Percentiles rank a stretch among this genome's conserved stretches.
Conservation (phyloP, 352 stramenopile genomes). For the Aphanomyces euteiches region DNA sequence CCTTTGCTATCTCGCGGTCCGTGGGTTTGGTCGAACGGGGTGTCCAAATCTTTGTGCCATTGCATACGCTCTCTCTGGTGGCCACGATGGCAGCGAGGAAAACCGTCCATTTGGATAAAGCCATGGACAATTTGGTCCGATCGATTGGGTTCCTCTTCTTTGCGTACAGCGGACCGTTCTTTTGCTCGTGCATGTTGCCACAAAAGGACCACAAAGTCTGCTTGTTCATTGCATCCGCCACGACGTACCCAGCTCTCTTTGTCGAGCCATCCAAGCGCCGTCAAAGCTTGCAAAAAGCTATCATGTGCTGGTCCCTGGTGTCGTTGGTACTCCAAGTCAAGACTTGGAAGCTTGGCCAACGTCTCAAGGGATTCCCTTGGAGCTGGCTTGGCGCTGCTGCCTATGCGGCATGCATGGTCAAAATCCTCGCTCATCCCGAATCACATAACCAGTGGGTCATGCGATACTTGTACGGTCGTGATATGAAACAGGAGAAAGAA, state of each 20-base stretch:
- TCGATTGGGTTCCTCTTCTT: constrained; percentile 41
- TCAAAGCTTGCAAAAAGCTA: constrained; percentile 51
- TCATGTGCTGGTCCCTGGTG: constrained; percentile 28
- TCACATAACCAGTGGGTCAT: constrained; percentile 46
- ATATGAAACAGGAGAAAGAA: not conserved
- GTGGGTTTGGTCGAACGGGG: not conserved
- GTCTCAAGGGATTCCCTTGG: not conserved
- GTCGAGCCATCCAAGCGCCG: constrained; percentile 54
- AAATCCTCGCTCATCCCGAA: constrained; percentile 48
- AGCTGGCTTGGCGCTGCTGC: constrained; percentile 18
- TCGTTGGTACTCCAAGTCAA: not conserved
- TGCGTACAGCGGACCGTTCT: constrained; percentile 54
- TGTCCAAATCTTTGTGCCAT: constrained; percentile 5
- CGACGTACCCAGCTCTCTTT: constrained; percentile 48
- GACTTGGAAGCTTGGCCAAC: not conserved
- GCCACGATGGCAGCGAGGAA: not conserved
- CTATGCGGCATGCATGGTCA: constrained; percentile 45
- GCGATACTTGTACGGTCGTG: constrained; percentile 50
- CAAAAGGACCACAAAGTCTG: constrained; percentile 38
- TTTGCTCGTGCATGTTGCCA: constrained; percentile 47
- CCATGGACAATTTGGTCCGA: not conserved
- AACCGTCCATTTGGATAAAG: not conserved
- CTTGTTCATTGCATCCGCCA: constrained; percentile 39
- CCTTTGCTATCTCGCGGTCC: not conserved
- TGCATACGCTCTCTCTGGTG: not conserved